phyloP scores from a whole-genome alignment of 2,329 filamentous ascomycete genomes.

The Ceratocystis diversiconidia region DNA sequence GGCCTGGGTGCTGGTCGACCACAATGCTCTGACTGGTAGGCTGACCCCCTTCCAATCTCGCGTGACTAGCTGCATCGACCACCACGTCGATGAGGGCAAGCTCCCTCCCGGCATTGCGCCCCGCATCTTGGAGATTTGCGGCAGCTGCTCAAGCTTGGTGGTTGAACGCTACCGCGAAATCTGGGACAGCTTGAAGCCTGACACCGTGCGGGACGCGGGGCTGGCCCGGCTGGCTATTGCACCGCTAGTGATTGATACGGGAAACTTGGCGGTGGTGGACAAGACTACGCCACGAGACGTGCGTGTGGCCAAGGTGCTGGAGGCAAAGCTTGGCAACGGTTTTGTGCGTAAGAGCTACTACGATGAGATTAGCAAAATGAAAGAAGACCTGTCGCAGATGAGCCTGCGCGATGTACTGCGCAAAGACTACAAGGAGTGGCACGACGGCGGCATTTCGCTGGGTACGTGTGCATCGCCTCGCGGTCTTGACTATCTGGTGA shows the following conservation, averaged over 20 bases:
- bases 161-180: conserved; percentile 40
- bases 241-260: conserved; percentile 60
- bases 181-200: conserved; percentile 34
- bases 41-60: conserved; percentile 38
- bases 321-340: conserved; percentile 28
- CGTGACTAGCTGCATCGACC: conserved; percentile 58
- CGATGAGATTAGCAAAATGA: conserved; percentile 45
- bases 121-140: conserved; percentile 49
- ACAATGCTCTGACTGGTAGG: conserved; percentile 55
- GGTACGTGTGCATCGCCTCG: conserved; percentile 53
- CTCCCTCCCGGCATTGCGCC: conserved; percentile 36
- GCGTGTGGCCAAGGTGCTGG: conserved; percentile 43
- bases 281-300: conserved; percentile 53
- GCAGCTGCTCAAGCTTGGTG: conserved; percentile 61
- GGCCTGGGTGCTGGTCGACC: conserved; percentile 59
- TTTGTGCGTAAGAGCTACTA: conserved; percentile 46
- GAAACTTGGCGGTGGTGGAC: conserved; percentile 44
- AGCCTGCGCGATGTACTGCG: conserved; percentile 52
- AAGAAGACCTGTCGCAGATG: conserved; percentile 50
- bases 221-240: conserved; percentile 54
- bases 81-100: conserved; percentile 58
- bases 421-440: conserved; percentile 80
- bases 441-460: conserved; percentile 39
- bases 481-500: conserved; percentile 44
- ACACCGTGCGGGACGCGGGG: conserved; percentile 35